These are phyloP conservation scores for Fabrea salina DNA, from an alignment of 169 alveolate species.

Conservation along the genomic window DNA sequence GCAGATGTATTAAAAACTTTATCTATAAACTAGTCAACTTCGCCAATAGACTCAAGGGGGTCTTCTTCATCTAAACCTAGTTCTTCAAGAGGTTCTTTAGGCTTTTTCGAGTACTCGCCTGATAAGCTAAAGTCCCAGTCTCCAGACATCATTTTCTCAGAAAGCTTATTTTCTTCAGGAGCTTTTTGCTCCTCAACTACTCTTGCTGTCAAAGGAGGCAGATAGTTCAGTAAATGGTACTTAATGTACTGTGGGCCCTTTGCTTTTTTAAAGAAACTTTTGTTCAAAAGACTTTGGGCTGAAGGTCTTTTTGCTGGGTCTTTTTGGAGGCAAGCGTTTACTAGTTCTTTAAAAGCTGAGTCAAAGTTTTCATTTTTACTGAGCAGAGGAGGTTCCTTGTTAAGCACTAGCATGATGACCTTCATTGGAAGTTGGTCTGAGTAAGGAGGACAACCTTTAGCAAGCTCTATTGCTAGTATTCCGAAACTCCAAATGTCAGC, in stretches of 20 bases:
- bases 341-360: slow-evolving; percentile 15
- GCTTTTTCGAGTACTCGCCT: background rate
- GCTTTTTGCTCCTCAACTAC: background rate
- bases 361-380: background rate
- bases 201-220: background rate
- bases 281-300: slow-evolving; percentile 13
- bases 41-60: background rate
- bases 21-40: too few relatives aligned
- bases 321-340: slow-evolving; percentile 27
- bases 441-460: slow-evolving; percentile 74
- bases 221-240: background rate
- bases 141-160: background rate
- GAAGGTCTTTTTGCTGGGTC: slow-evolving; percentile 27
- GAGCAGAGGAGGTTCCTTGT: slow-evolving; percentile 36
- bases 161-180: background rate
- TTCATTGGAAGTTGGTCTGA: slow-evolving; percentile 43
- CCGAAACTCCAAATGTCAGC: slow-evolving; percentile 79
- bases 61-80: slow-evolving; percentile 20
- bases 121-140: slow-evolving; percentile 19
- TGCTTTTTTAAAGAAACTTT: slow-evolving; percentile 29
- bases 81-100: background rate
- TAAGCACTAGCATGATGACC: slow-evolving; percentile 27
- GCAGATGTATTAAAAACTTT: too few relatives aligned
- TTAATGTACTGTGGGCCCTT: background rate
- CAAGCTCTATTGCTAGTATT: slow-evolving; percentile 70